These are phyloP conservation scores for Saccharomycodes ludwigii DNA, from an alignment of 805 yeast genomes.

Conservation along the genomic window DNA sequence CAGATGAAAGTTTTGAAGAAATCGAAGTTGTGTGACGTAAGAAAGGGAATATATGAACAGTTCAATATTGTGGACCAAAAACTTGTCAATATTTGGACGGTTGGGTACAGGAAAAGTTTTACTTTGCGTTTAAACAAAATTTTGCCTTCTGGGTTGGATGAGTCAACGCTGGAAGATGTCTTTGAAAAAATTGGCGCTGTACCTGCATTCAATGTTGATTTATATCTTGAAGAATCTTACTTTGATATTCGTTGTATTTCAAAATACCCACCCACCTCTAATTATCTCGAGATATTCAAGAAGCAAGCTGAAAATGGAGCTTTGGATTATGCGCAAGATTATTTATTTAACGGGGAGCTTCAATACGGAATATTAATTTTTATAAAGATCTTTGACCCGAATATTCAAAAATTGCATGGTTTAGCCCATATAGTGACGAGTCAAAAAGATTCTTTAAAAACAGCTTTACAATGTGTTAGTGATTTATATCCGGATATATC, in stretches of 20 bases:
- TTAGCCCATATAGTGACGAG: slow-evolving; percentile 45
- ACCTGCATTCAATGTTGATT: slow-evolving; percentile 37
- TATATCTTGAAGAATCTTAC: slow-evolving; percentile 55
- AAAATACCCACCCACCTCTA: too few relatives aligned
- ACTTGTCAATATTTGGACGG: slow-evolving; percentile 46
- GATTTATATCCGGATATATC: slow-evolving; percentile 26
- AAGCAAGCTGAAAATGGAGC: too few relatives aligned
- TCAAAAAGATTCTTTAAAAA: slow-evolving; percentile 33
- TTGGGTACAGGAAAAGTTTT: slow-evolving; percentile 56
- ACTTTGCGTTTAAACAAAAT: slow-evolving; percentile 53
- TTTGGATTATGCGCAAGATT: too few relatives aligned
- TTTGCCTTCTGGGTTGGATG: too few relatives aligned
- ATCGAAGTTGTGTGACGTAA: slow-evolving; percentile 38
- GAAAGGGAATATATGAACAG: slow-evolving; percentile 33
- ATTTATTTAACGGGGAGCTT: neutral
- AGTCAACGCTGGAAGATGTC: slow-evolving; percentile 38
- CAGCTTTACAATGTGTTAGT: slow-evolving; percentile 30
- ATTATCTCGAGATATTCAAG: too few relatives aligned
- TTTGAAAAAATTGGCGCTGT: slow-evolving; percentile 34
- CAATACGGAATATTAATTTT: slow-evolving; percentile 28
- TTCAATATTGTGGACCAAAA: slow-evolving; percentile 27
- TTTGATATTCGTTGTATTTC: too few relatives aligned
- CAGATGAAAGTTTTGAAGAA: slow-evolving; percentile 44
- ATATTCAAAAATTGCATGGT: slow-evolving; percentile 45
- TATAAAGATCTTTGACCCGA: slow-evolving; percentile 56